These are phyloP conservation scores for Rutstroemia sp. DNA, from an alignment of 2,329 filamentous ascomycete species.

Conservation along the genomic window DNA sequence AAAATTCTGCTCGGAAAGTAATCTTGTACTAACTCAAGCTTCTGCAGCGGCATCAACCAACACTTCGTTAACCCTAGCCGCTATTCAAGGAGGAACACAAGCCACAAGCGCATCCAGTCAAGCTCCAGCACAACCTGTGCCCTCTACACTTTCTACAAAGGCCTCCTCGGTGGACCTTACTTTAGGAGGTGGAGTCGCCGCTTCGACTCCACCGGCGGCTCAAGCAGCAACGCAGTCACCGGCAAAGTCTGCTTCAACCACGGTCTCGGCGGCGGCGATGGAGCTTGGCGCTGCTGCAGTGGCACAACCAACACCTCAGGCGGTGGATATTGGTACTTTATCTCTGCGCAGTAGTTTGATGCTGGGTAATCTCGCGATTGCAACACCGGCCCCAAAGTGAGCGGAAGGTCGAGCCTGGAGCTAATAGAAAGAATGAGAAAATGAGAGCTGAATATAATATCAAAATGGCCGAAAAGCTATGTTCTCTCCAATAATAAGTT, in stretches of 20 bases:
- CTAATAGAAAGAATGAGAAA: conserved; percentile 4
- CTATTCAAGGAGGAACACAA: background rate
- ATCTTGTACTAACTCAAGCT: background rate
- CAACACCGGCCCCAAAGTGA: conserved; percentile 3
- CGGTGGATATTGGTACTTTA: conserved; percentile 24
- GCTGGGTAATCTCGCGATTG: conserved; percentile 24
- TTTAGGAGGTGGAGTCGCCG: background rate
- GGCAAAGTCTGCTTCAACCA: background rate
- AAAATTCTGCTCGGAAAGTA: no score
- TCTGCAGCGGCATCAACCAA: background rate
- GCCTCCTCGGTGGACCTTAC: background rate
- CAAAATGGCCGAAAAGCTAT: conserved; percentile 6
- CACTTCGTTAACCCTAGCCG: background rate
- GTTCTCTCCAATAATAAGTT: background rate
- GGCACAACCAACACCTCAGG: conserved; percentile 1
- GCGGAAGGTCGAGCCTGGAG: no score
- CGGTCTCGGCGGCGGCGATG: background rate
- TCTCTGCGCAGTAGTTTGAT: conserved; percentile 23
- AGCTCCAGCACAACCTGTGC: background rate
- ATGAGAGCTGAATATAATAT: conserved; percentile 13
- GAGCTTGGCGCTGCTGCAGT: conserved; percentile 5
- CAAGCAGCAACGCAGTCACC: background rate
- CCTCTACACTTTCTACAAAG: background rate
- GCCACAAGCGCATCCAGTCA: background rate
- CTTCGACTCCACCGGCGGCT: background rate